These are phyloP conservation scores for Closterium sp. DNA, from an alignment of 139 green algal species.

Conservation along the genomic window DNA sequence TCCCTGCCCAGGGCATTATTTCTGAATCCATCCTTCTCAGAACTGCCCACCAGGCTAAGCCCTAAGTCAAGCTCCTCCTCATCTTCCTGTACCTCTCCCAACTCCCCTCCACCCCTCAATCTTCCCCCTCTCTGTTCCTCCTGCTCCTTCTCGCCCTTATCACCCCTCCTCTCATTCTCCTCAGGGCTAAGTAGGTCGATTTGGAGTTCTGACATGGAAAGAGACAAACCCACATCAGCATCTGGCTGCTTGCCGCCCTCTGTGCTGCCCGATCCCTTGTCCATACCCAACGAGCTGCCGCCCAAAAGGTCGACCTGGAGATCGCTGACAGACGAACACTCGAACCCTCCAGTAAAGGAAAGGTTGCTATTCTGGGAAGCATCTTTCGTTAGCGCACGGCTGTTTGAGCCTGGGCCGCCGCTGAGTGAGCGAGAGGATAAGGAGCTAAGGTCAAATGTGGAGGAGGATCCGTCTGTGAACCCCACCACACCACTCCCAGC, in stretches of 20 bases:
- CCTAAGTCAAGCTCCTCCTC: background rate
- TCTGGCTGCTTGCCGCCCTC: background rate
- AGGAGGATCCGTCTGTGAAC: background rate
- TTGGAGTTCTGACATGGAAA: background rate
- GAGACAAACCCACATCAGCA: background rate
- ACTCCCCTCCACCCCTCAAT: background rate
- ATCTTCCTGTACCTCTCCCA: conserved; percentile 7
- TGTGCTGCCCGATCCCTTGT: background rate
- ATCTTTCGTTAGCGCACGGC: background rate
- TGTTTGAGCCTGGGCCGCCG: too few relatives aligned
- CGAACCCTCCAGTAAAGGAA: background rate
- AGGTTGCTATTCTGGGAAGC: background rate
- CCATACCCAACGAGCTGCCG: background rate
- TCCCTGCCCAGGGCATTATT: background rate
- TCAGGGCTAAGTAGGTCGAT: background rate
- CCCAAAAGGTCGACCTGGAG: background rate
- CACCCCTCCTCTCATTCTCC: background rate
- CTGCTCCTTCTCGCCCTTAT: background rate
- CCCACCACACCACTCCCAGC: background rate
- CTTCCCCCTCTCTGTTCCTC: background rate
- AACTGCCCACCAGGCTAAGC: background rate
- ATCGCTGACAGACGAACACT: background rate
- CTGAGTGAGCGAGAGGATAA: too few relatives aligned
- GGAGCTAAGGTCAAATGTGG: too few relatives aligned
- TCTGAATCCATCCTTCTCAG: background rate